A percentile compares a stretch with the other conserved stretches of the same genome.
Conservation (phyloP, 2,329 filamentous ascomycete species). For the Venturia effusa region DNA sequence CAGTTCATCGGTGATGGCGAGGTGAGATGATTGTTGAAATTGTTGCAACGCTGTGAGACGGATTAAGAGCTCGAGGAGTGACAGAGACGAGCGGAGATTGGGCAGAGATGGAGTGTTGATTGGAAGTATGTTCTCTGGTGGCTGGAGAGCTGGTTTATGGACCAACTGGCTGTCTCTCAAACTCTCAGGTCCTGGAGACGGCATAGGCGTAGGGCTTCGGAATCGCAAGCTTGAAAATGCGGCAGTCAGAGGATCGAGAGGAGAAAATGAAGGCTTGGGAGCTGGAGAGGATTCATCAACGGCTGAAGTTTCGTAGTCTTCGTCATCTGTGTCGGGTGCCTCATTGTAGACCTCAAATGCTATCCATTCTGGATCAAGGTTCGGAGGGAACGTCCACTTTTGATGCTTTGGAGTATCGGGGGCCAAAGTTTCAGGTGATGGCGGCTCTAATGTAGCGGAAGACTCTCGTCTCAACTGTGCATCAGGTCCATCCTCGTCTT, state of each 20-base stretch:
- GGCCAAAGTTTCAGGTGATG: conserved; percentile 9
- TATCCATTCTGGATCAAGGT: conserved; percentile 83
- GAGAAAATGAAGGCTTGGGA: conserved; percentile 15
- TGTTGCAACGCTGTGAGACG: conserved; percentile 81
- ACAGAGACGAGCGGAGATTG: conserved; percentile 56
- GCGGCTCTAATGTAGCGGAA: conserved; percentile 16
- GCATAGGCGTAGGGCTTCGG: conserved; percentile 6
- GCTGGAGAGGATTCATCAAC: conserved; percentile 12
- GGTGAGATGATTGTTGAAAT: conserved; percentile 79
- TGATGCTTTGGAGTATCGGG: conserved; percentile 14
- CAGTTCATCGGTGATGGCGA: conserved; percentile 83
- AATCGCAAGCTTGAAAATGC: background rate
- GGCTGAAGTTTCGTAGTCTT: conserved; percentile 19
- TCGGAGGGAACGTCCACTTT: conserved; percentile 53
- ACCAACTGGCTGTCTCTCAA: conserved; percentile 11
- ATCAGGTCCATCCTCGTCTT: conserved; percentile 35
- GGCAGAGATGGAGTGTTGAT: conserved; percentile 23
- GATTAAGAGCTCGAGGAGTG: conserved; percentile 78
- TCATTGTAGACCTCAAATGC: conserved; percentile 77
- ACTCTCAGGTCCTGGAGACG: conserved; percentile 9
- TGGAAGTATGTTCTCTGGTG: conserved; percentile 20
- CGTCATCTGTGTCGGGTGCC: conserved; percentile 44
- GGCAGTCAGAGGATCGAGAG: background rate
- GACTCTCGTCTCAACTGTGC: conserved; percentile 35
- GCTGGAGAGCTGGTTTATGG: conserved; percentile 15